Percentiles rank a stretch among this genome's conserved stretches.
Conservation (phyloP, 129 eudicot species). For the Oenanthe sinensis region DNA sequence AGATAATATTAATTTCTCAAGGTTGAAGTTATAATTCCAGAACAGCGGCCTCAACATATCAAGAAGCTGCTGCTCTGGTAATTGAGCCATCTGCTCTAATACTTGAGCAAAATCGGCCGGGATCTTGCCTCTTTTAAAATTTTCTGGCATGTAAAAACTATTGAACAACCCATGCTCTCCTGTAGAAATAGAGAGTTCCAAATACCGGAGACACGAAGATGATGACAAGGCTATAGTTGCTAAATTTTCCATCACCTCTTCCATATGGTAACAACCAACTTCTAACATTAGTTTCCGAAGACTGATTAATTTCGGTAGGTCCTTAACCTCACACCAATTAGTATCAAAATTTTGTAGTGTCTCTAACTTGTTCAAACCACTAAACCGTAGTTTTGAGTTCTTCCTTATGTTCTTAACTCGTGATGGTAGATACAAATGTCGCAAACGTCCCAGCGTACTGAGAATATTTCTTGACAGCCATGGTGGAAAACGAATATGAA, state of each 20-base stretch:
- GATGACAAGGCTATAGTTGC: neutral
- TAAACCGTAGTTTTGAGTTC: neutral
- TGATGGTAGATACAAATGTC: too few species aligned
- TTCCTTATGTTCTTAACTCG: too few species aligned
- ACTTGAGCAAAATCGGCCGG: too few species aligned
- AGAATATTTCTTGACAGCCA: too few species aligned
- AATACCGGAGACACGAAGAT: neutral
- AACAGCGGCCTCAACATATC: neutral
- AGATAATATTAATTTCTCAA: neutral
- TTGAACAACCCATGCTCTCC: too few species aligned
- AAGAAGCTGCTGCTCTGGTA: too few species aligned
- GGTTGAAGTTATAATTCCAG: neutral
- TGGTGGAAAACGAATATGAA: too few species aligned
- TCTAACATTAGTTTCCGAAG: neutral
- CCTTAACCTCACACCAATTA: neutral
- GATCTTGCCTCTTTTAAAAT: too few species aligned
- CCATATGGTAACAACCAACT: neutral
- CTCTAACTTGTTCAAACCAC: neutral
- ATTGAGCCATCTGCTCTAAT: too few species aligned
- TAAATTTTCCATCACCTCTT: neutral
- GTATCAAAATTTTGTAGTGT: neutral
- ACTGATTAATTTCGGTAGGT: neutral
- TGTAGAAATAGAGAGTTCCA: neutral
- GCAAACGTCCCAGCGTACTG: too few species aligned
- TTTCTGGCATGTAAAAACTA: too few species aligned